These are phyloP conservation scores for Epichloe sibirici DNA, from an alignment of 2,329 filamentous ascomycete genomes.

Conservation along the genomic window DNA sequence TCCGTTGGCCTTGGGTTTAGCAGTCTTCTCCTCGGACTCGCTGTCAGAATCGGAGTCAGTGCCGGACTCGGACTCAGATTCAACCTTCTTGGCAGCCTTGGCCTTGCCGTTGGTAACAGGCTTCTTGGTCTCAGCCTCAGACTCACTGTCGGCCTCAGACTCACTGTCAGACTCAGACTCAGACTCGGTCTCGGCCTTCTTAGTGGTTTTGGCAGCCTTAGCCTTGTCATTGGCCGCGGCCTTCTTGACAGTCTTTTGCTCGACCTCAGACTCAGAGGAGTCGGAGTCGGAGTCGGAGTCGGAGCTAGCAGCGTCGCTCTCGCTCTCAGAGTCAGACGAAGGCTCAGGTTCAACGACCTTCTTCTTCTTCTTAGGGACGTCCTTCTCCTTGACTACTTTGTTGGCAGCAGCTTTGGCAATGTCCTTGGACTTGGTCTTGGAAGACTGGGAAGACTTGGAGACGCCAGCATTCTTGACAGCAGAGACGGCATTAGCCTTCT, in stretches of 20 bases:
- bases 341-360: constrained; percentile 32
- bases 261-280: constrained; percentile 22
- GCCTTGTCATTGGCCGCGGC: constrained; percentile 13
- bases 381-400: constrained; percentile 31
- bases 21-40: constrained; percentile 25
- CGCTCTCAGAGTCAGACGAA: constrained; percentile 26
- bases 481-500: constrained; percentile 39
- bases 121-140: constrained; percentile 23
- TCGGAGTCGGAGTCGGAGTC: constrained; percentile 17
- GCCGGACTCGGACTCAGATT: constrained; percentile 19
- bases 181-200: constrained; percentile 15
- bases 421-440: constrained; percentile 56
- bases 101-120: constrained; percentile 7
- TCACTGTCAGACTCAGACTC: constrained; percentile 11
- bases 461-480: constrained; percentile 54
- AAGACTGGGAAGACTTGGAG: constrained; percentile 52
- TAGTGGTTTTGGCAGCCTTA: constrained; percentile 14
- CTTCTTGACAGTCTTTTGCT: constrained; percentile 17
- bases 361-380: constrained; percentile 36
- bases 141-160: constrained; percentile 28
- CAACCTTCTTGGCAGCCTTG: constrained; percentile 14
- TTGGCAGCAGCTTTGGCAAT: constrained; percentile 49
- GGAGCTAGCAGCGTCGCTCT: constrained; percentile 11
- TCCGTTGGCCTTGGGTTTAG: constrained; percentile 12
- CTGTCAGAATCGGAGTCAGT: constrained; percentile 26